A percentile compares a stretch with the other conserved stretches of the same genome.
Conservation (phyloP, 495 filamentous ascomycete species). For the Chaetomium tenue region DNA sequence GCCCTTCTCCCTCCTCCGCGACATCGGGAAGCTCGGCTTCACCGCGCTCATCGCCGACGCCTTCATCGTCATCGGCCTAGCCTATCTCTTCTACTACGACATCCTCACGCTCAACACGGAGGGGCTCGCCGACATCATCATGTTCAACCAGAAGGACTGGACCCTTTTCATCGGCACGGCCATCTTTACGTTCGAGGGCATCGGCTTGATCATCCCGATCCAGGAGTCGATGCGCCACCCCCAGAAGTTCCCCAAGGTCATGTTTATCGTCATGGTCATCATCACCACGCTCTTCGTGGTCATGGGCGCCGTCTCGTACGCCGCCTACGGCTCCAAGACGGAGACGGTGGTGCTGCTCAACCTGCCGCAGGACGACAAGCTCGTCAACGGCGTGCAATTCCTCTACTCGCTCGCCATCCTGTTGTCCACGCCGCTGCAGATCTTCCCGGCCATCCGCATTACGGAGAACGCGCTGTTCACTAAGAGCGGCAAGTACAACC, state of each 20-base stretch:
- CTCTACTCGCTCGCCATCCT: conserved; percentile 93
- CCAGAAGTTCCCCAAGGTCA: conserved; percentile 79
- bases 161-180: conserved; percentile 97
- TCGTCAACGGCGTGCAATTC: conserved; percentile 94
- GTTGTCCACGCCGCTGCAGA: conserved; percentile 87
- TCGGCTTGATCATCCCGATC: conserved; percentile 97
- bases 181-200: conserved; percentile 97
- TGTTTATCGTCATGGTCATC: conserved; percentile 87
- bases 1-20: conserved; percentile 86
- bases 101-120: conserved; percentile 75
- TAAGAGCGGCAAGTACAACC: conserved; percentile 91
- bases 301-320: conserved; percentile 92
- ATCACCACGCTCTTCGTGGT: conserved; percentile 86
- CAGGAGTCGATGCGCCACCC: conserved; percentile 94
- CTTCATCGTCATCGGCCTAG: conserved; percentile 87
- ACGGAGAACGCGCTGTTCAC: conserved; percentile 62
- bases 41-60: conserved; percentile 88
- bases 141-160: conserved; percentile 87
- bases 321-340: conserved; percentile 89
- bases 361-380: conserved; percentile 89
- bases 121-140: conserved; percentile 76
- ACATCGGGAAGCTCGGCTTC: conserved; percentile 90
- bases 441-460: conserved; percentile 92
- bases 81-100: conserved; percentile 96
- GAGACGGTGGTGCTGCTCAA: conserved; percentile 96